Percentiles rank a stretch among this genome's conserved stretches.
These are phyloP conservation scores for Dimocarpus longan DNA, from an alignment of 345 rosid species.

Conservation along the genomic window DNA sequence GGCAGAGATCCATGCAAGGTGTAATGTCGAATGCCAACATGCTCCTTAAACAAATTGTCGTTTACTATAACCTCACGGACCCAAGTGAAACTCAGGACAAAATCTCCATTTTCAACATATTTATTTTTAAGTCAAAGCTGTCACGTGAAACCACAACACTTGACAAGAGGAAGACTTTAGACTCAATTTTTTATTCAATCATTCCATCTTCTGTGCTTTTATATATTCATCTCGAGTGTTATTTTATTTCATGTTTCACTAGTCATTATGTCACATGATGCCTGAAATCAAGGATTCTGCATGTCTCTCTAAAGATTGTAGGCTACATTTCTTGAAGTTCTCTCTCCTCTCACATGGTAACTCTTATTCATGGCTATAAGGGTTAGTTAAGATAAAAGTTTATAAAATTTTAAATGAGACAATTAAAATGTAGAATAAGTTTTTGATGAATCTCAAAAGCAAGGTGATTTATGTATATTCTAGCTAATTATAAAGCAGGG, in stretches of 20 bases:
- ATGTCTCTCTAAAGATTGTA: not conserved
- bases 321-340: no score
- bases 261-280: not conserved
- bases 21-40: constrained; percentile 25
- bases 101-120: constrained; percentile 17
- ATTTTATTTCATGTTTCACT: not conserved
- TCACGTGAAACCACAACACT: constrained; percentile 35
- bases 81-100: constrained; percentile 23
- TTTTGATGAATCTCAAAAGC: no score
- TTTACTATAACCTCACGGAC: constrained; percentile 31
- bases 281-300: constrained; percentile 15
- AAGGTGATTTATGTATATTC: no score
- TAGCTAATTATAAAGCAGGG: no score
- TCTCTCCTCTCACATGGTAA: not conserved
- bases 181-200: constrained; percentile 1
- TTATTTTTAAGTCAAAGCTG: constrained; percentile 25
- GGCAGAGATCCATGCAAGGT: constrained; percentile 11
- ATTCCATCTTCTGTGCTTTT: not conserved
- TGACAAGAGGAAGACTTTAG: constrained; percentile 18
- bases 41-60: not conserved
- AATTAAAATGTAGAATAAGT: no score
- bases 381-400: not conserved
- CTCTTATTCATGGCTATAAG: not conserved
- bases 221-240: not conserved
- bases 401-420: no score